Conservation (phyloP, 345 rosid genomes). For the Turnera subulata region DNA sequence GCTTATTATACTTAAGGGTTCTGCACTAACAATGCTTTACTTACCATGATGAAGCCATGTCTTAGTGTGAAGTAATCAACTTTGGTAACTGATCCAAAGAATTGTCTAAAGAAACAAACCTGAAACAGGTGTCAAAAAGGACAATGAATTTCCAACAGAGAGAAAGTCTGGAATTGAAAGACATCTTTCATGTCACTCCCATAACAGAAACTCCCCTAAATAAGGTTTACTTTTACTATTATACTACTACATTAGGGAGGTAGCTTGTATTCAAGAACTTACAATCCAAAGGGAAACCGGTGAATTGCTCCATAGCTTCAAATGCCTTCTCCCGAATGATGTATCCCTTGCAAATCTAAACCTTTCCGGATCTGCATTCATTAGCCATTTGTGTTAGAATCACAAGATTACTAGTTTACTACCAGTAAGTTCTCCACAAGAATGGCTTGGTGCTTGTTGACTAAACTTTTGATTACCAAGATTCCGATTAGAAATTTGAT, state of each 20-base stretch:
- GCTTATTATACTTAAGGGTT: not conserved
- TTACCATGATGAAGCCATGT: constrained; percentile 86
- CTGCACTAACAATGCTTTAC: not conserved
- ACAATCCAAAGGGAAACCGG: constrained; percentile 68
- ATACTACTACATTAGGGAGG: too few relatives aligned
- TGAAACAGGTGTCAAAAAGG: constrained; percentile 21
- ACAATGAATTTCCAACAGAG: not conserved
- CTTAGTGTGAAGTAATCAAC: constrained; percentile 81
- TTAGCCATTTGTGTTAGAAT: not conserved
- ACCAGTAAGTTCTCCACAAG: too few relatives aligned
- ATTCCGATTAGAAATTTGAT: not conserved
- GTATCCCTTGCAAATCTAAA: constrained; percentile 95
- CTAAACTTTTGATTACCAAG: too few relatives aligned
- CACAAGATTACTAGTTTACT: too few relatives aligned
- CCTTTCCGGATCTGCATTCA: constrained; percentile 74
- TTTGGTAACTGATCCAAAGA: constrained; percentile 77
- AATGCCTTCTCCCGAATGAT: constrained; percentile 85
- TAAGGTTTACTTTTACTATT: too few relatives aligned
- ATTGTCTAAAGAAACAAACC: constrained; percentile 95
- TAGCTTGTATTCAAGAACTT: constrained; percentile 8
- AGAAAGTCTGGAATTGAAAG: too few relatives aligned
- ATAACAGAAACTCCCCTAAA: too few relatives aligned
- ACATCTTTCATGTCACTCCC: too few relatives aligned
- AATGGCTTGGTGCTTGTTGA: too few relatives aligned
- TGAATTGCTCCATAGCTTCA: constrained; percentile 59